Evolutionary conservation across 257 asterid species (phyloP).

Genomic region (Datura wrightii): DNA sequence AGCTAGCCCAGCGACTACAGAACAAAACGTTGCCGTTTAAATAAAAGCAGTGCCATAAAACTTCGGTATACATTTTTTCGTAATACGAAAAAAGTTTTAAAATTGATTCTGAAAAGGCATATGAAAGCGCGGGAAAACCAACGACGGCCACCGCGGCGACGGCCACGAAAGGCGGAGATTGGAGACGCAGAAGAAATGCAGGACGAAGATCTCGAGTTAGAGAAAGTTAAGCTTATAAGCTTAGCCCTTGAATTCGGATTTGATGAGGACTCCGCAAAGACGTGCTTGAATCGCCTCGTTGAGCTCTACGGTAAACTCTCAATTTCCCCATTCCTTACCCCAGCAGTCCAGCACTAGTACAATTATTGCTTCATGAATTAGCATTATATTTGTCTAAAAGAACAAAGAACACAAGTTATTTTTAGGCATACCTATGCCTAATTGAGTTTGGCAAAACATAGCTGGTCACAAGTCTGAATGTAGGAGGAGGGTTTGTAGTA

Average conservation of each 20-base stretch:
- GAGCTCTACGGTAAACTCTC: constrained; percentile 69
- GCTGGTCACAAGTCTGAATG: background rate
- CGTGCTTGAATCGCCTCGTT: constrained; percentile 74
- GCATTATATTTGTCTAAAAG: background rate
- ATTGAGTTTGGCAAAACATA: background rate
- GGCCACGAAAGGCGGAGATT: constrained; percentile 29
- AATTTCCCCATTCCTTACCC: constrained; percentile 1
- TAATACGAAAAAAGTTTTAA: background rate
- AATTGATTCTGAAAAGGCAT: background rate
- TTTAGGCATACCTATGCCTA: background rate
- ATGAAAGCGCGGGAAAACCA: constrained; percentile 71
- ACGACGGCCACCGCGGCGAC: constrained; percentile 19
- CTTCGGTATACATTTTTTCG: background rate
- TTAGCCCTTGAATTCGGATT: constrained; percentile 87
- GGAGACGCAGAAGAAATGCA: constrained; percentile 47
- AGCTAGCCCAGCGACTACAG: background rate
- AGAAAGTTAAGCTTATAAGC: constrained; percentile 73
- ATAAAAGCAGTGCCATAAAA: background rate
- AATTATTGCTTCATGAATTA: background rate
- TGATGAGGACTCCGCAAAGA: constrained; percentile 66
- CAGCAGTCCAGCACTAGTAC: background rate
- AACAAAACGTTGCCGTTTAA: background rate
- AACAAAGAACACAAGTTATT: background rate
- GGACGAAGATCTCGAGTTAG: constrained; percentile 68
- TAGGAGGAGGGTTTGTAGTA: background rate